These are phyloP conservation scores for Musa troglodytarum DNA, from an alignment of 176 grass and related monocot genomes.

Conservation along the genomic window DNA sequence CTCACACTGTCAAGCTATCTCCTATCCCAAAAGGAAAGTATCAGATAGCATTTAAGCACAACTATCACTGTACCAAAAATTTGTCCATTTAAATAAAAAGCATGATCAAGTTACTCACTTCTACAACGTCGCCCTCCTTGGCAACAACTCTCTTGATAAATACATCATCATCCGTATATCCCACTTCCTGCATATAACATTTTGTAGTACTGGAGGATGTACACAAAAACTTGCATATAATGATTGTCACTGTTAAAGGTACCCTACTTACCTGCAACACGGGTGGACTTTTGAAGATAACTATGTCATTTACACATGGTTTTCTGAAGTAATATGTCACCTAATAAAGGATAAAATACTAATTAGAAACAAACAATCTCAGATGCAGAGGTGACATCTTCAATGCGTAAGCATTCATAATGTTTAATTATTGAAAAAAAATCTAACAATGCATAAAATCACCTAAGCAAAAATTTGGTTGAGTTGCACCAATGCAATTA, in stretches of 20 bases:
- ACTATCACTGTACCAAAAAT: neutral
- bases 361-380: neutral
- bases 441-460: no score
- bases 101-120: slow-evolving; percentile 42
- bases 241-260: neutral
- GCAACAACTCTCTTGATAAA: slow-evolving; percentile 98
- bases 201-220: slow-evolving; percentile 6
- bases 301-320: slow-evolving; percentile 87
- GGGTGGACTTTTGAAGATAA: slow-evolving; percentile 95
- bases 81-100: neutral
- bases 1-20: no score
- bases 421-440: neutral
- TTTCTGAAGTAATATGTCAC: slow-evolving; percentile 96
- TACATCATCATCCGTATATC: slow-evolving; percentile 84
- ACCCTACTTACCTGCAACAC: slow-evolving; percentile 64
- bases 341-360: slow-evolving; percentile 35
- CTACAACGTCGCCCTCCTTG: slow-evolving; percentile 79
- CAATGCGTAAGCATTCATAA: neutral
- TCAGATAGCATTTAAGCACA: neutral
- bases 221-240: slow-evolving; percentile 11
- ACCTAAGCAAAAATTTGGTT: neutral
- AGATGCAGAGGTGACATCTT: neutral
- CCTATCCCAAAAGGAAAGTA: no score
- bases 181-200: slow-evolving; percentile 62
- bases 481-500: neutral